phyloP scores from a whole-genome alignment of 148 eudicot genomes.

The Bassia scoparia region DNA sequence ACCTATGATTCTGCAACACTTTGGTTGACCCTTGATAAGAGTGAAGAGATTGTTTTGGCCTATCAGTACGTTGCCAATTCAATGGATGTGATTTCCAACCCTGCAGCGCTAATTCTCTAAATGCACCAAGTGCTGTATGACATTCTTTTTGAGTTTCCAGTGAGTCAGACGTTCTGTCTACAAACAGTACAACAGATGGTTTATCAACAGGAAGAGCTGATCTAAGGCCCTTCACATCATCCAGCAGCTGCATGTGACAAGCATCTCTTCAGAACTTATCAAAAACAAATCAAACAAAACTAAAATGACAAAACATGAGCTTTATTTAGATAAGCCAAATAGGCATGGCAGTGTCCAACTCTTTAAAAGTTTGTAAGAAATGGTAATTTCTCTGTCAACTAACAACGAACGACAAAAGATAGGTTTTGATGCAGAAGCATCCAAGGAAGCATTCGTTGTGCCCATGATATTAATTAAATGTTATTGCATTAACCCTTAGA shows the following conservation, averaged over 20 bases:
- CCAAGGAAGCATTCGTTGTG: no score
- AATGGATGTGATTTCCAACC: conserved; percentile 24
- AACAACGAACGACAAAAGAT: no score
- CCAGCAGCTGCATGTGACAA: conserved; percentile 51
- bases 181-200: conserved; percentile 73
- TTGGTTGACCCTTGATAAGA: conserved; percentile 36
- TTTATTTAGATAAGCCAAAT: background rate
- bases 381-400: no score
- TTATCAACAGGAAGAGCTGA: conserved; percentile 58
- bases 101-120: conserved; percentile 56
- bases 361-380: background rate
- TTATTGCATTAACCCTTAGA: no score
- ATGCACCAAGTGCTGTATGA: conserved; percentile 52
- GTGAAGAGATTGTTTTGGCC: conserved; percentile 29
- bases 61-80: conserved; percentile 23
- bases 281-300: background rate
- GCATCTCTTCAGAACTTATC: conserved; percentile 1
- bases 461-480: no score
- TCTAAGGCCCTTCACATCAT: conserved; percentile 40
- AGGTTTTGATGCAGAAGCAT: no score
- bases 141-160: conserved; percentile 43
- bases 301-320: background rate
- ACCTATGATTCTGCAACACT: conserved; percentile 30
- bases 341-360: conserved; percentile 5
- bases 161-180: conserved; percentile 69